phyloP scores from a whole-genome alignment of 805 yeast species.

The Cyberlindnera nakhonratchasimensis region DNA sequence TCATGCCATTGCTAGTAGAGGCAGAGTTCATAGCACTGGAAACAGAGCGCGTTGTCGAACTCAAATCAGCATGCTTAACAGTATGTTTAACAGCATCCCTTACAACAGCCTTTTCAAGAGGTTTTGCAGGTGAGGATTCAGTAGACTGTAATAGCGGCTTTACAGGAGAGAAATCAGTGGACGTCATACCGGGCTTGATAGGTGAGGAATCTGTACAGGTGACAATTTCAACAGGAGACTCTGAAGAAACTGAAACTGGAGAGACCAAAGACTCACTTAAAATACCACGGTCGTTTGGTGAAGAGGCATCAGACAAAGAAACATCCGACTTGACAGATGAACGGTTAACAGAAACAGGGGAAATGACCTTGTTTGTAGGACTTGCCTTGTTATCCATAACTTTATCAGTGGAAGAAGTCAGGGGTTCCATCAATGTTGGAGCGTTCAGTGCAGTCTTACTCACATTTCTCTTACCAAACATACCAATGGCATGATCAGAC shows the following conservation, averaged over 20 bases:
- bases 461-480: slow-evolving; percentile 22
- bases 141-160: background rate
- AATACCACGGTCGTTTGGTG: background rate
- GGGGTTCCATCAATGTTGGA: slow-evolving; percentile 4
- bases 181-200: too few relatives aligned
- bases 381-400: background rate
- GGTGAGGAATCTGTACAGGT: too few relatives aligned
- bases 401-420: background rate
- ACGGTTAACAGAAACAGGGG: background rate
- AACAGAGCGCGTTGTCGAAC: too few relatives aligned
- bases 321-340: background rate
- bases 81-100: too few relatives aligned
- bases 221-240: background rate
- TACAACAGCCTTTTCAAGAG: too few relatives aligned
- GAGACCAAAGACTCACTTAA: background rate
- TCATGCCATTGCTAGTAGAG: too few relatives aligned
- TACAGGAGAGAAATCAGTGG: background rate
- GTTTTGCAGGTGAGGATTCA: too few relatives aligned
- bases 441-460: slow-evolving; percentile 7
- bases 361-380: background rate
- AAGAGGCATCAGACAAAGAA: background rate
- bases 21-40: too few relatives aligned
- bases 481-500: slow-evolving; percentile 20
- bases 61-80: too few relatives aligned
- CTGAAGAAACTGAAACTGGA: background rate